A percentile compares a stretch with the other conserved stretches of the same genome.
Evolutionary conservation across 345 rosid species (phyloP).

Genomic region (Isatis tinctoria): DNA sequence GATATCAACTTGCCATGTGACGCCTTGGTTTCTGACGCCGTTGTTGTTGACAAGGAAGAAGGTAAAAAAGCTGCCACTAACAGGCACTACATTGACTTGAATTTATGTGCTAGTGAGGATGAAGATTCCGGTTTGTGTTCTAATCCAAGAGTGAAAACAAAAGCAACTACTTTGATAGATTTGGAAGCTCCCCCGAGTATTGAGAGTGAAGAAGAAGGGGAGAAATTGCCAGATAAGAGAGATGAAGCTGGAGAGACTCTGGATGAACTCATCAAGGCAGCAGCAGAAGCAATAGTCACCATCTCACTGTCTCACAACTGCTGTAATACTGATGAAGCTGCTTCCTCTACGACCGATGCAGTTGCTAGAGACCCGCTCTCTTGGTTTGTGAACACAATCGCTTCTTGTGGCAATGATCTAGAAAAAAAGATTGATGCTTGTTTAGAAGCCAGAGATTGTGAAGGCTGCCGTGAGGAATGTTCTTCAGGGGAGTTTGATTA

Average conservation of each 20-base stretch:
- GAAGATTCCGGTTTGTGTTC: constrained; percentile 45
- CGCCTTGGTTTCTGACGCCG: constrained; percentile 38
- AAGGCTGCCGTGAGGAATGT: constrained; percentile 32
- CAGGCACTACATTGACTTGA: constrained; percentile 67
- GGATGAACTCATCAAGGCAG: constrained; percentile 48
- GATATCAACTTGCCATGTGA: constrained; percentile 89
- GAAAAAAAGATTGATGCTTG: constrained; percentile 43
- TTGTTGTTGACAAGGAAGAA: constrained; percentile 35
- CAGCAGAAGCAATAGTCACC: constrained; percentile 78
- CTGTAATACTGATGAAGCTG: constrained; percentile 35
- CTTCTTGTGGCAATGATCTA: constrained; percentile 47
- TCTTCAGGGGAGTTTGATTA: constrained; percentile 58
- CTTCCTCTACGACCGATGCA: constrained; percentile 31
- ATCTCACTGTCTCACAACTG: constrained; percentile 45
- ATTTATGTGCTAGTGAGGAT: constrained; percentile 57
- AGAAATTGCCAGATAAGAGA: constrained; percentile 33
- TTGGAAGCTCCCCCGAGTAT: constrained; percentile 68
- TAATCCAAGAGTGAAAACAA: constrained; percentile 33
- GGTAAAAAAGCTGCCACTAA: constrained; percentile 32
- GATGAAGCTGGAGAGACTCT: constrained; percentile 30
- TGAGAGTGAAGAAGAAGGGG: constrained; percentile 51
- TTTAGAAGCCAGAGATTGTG: constrained; percentile 31
- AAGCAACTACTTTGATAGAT: constrained; percentile 48
- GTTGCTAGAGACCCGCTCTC: constrained; percentile 37
- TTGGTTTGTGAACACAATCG: constrained; percentile 73